Percentiles rank a stretch among this genome's conserved stretches.
Conservation (phyloP, 2,329 filamentous ascomycete genomes). For the Rhynchosporium agropyri region DNA sequence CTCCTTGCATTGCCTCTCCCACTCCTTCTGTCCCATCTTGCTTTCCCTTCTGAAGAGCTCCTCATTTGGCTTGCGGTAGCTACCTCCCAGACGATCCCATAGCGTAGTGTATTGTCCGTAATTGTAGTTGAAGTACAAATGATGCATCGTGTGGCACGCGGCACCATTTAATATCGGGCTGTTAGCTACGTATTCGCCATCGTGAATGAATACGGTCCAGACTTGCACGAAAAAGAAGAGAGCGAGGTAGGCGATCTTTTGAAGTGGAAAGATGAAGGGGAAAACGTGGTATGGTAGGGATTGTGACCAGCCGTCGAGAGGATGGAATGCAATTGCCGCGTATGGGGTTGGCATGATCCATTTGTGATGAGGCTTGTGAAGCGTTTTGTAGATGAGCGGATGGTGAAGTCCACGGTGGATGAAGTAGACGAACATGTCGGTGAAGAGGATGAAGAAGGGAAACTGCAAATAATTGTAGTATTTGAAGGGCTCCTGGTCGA, state of each 20-base stretch:
- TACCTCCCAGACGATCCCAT: conserved; percentile 86
- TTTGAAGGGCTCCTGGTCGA: conserved; percentile 70
- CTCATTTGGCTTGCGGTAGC: conserved; percentile 82
- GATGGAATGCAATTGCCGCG: conserved; percentile 93
- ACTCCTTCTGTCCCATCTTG: conserved; percentile 82
- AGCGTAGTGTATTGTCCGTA: conserved; percentile 93
- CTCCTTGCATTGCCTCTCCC: conserved; percentile 77
- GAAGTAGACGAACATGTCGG: conserved; percentile 89
- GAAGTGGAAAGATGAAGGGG: conserved; percentile 88
- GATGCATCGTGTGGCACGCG: conserved; percentile 91
- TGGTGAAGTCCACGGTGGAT: conserved; percentile 87
- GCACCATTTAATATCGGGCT: conserved; percentile 92
- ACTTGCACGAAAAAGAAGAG: conserved; percentile 94
- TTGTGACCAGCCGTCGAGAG: conserved; percentile 87
- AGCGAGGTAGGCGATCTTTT: conserved; percentile 84
- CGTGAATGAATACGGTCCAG: conserved; percentile 96
- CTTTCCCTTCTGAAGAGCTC: conserved; percentile 82
- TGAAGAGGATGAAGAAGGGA: conserved; percentile 84
- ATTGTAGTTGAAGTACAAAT: conserved; percentile 86
- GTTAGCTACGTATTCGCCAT: conserved; percentile 91
- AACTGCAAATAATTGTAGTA: conserved; percentile 85
- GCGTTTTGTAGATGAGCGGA: conserved; percentile 76
- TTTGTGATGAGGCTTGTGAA: conserved; percentile 98
- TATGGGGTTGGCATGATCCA: conserved; percentile 99
- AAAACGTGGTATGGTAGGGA: conserved; percentile 91